phyloP scores from a whole-genome alignment of 2,329 filamentous ascomycete species.

The Ceratocystis diversiconidia region DNA sequence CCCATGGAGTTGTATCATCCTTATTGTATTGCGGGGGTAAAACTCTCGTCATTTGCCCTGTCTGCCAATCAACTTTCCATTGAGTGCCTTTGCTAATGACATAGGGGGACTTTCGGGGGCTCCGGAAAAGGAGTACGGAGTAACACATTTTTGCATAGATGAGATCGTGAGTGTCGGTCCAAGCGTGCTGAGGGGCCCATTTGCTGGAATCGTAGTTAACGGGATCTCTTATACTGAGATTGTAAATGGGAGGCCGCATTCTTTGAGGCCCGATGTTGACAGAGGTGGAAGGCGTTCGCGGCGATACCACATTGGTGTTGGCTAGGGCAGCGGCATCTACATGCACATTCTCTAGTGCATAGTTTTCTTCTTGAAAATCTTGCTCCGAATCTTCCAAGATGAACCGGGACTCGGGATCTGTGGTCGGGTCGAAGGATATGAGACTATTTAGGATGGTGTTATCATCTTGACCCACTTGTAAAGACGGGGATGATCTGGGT shows the following conservation, averaged over 20 bases:
- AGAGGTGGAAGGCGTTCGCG: slow-evolving; percentile 20
- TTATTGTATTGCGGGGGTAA: slow-evolving; percentile 42
- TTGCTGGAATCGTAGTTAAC: slow-evolving; percentile 38
- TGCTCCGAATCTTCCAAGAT: slow-evolving; percentile 14
- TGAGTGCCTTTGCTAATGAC: slow-evolving; percentile 42
- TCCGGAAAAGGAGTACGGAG: slow-evolving; percentile 41
- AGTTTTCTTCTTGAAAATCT: slow-evolving; percentile 20
- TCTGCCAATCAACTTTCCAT: slow-evolving; percentile 46
- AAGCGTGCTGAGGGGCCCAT: slow-evolving; percentile 41
- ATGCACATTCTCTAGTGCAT: slow-evolving; percentile 14
- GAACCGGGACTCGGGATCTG: slow-evolving; percentile 6
- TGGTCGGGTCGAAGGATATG: background rate
- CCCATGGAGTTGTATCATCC: slow-evolving; percentile 36
- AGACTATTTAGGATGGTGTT: background rate
- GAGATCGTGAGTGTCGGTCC: slow-evolving; percentile 42
- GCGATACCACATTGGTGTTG: slow-evolving; percentile 17
- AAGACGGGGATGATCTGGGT: slow-evolving; percentile 20
- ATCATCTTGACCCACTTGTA: background rate
- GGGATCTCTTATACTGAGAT: slow-evolving; percentile 28
- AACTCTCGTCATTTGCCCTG: slow-evolving; percentile 40
- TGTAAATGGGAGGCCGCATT: slow-evolving; percentile 21
- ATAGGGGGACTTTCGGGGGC: slow-evolving; percentile 43
- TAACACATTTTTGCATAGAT: slow-evolving; percentile 47
- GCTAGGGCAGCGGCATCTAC: slow-evolving; percentile 4
- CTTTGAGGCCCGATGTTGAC: background rate